phyloP scores from a whole-genome alignment of 306 rosid species.

The Argentina anserina region DNA sequence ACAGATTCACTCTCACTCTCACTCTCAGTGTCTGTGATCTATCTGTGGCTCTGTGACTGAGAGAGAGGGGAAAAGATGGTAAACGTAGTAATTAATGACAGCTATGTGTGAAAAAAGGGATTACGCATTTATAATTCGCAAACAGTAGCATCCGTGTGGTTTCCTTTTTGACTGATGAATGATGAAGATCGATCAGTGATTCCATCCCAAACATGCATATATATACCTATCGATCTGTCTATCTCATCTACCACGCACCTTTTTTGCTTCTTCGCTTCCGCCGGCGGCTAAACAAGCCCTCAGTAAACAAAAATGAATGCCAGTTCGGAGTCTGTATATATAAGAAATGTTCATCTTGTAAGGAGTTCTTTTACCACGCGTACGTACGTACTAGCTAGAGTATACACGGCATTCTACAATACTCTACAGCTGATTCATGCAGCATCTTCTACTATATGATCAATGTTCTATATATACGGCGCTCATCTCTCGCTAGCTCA shows the following conservation, averaged over 20 bases:
- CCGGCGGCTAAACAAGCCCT: neutral
- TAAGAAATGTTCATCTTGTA: no score
- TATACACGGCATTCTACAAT: no score
- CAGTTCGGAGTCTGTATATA: no score
- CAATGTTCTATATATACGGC: no score
- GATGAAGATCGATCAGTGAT: neutral
- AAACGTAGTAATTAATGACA: conserved; percentile 1
- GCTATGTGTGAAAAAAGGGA: neutral
- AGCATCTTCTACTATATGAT: no score
- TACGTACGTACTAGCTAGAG: no score
- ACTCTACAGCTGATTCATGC: no score
- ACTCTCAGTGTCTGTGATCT: neutral
- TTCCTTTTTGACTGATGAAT: neutral
- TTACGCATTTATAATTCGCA: neutral
- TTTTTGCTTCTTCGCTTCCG: neutral
- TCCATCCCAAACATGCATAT: neutral
- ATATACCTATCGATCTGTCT: neutral
- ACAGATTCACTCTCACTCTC: neutral
- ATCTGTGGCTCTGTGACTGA: neutral
- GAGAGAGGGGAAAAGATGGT: neutral
- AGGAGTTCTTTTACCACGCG: no score
- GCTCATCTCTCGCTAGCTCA: no score
- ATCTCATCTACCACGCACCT: neutral
- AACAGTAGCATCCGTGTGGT: conserved; percentile 10
- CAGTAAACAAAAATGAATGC: no score